Conservation (phyloP, 176 grass and related monocot genomes). For the Eragrostis nindensis region DNA sequence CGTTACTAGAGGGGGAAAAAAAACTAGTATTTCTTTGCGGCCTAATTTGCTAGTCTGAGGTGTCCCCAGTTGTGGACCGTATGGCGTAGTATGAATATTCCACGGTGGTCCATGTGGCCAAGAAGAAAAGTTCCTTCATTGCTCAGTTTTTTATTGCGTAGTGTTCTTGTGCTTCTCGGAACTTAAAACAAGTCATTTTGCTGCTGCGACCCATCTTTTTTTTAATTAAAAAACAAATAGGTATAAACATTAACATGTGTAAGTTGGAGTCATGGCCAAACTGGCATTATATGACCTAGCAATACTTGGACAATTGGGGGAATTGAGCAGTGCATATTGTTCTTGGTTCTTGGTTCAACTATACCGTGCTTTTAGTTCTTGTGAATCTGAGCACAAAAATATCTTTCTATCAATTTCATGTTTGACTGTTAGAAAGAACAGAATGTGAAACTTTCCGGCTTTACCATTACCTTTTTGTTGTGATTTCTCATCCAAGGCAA, state of each 20-base stretch:
- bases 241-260: background rate
- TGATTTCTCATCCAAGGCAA: background rate
- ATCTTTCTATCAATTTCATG: background rate
- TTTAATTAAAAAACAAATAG: background rate
- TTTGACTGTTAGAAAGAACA: background rate
- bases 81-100: constrained; percentile 34
- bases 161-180: background rate
- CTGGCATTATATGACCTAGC: background rate
- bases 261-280: background rate
- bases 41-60: background rate
- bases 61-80: background rate
- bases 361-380: background rate
- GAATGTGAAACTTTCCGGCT: background rate
- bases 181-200: too few species aligned
- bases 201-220: background rate
- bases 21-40: background rate
- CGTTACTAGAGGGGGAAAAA: background rate
- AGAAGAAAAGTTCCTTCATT: background rate
- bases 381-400: background rate
- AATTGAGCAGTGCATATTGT: too few species aligned
- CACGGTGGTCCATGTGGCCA: constrained; percentile 3
- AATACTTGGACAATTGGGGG: background rate
- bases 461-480: background rate
- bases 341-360: too few species aligned
- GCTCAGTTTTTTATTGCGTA: background rate